phyloP scores from a whole-genome alignment of 768 basidiomycete species.

The Amyloporia xantha region DNA sequence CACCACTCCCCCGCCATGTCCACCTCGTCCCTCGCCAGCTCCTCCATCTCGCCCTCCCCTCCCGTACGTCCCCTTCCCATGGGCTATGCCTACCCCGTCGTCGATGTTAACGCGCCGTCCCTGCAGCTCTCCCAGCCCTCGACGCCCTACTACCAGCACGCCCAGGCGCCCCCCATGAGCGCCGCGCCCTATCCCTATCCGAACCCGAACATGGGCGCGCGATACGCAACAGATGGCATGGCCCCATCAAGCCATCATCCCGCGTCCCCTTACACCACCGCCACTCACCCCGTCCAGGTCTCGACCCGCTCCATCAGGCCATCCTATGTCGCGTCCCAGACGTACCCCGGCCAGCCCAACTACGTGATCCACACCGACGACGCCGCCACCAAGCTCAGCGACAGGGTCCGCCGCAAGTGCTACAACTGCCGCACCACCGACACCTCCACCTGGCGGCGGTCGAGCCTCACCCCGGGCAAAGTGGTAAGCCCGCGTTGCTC shows the following conservation, averaged over 20 bases:
- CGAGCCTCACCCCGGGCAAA: conserved; percentile 75
- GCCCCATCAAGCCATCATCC: too few species aligned
- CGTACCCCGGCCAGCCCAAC: conserved; percentile 33
- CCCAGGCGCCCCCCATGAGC: conserved; percentile 10
- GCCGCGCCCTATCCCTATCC: conserved; percentile 10
- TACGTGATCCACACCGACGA: conserved; percentile 61
- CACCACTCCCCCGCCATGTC: conserved; percentile 58
- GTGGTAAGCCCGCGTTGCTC: too few species aligned
- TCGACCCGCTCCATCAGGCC: conserved; percentile 19
- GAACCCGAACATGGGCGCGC: conserved; percentile 13
- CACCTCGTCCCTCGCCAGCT: conserved; percentile 53
- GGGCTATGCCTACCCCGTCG: conserved; percentile 21
- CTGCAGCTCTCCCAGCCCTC: conserved; percentile 20
- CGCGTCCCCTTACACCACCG: neutral
- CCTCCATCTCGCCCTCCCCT: conserved; percentile 48
- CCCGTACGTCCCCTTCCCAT: conserved; percentile 33
- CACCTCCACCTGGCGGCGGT: conserved; percentile 75
- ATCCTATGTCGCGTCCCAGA: conserved; percentile 23
- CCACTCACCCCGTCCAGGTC: conserved; percentile 6
- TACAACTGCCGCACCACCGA: conserved; percentile 86
- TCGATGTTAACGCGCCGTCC: conserved; percentile 32
- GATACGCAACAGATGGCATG: conserved; percentile 11
- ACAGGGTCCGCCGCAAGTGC: conserved; percentile 68
- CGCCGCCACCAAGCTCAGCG: conserved; percentile 73
- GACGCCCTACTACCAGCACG: conserved; percentile 15